phyloP scores from a whole-genome alignment of 192 early-diverging fungal species.

The Rhizoclosmatium sp. region DNA sequence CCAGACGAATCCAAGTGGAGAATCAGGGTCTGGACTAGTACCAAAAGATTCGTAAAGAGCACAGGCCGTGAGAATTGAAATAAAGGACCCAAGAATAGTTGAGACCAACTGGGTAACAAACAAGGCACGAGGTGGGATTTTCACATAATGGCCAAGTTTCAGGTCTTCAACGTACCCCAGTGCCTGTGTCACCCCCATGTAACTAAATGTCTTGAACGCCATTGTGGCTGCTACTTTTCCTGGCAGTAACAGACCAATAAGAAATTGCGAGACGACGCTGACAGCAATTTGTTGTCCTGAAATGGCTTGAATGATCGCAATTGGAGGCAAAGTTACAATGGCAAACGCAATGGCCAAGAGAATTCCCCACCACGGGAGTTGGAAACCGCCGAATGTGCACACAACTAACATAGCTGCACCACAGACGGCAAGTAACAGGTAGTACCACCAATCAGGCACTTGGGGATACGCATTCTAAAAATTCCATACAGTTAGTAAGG shows the following conservation, averaged over 20 bases:
- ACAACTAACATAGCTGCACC: background rate
- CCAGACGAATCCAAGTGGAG: slow-evolving; percentile 21
- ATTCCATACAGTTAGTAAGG: slow-evolving; percentile 1
- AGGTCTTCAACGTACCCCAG: slow-evolving; percentile 74
- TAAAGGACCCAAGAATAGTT: slow-evolving; percentile 63
- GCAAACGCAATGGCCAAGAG: slow-evolving; percentile 38
- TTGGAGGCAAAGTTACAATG: slow-evolving; percentile 41
- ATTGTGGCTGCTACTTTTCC: slow-evolving; percentile 84
- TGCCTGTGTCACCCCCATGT: slow-evolving; percentile 80
- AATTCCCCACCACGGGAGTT: slow-evolving; percentile 80
- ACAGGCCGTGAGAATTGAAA: slow-evolving; percentile 45
- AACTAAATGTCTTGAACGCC: slow-evolving; percentile 86
- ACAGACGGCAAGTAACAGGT: slow-evolving; percentile 48
- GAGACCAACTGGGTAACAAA: slow-evolving; percentile 65
- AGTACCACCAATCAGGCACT: slow-evolving; percentile 72
- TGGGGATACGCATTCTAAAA: slow-evolving; percentile 62
- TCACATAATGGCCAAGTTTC: slow-evolving; percentile 83
- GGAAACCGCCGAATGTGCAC: slow-evolving; percentile 52
- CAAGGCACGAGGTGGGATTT: slow-evolving; percentile 72
- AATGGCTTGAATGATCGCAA: slow-evolving; percentile 85
- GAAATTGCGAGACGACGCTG: slow-evolving; percentile 87
- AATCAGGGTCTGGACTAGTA: slow-evolving; percentile 4
- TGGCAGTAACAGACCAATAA: slow-evolving; percentile 81
- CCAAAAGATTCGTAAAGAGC: slow-evolving; percentile 19
- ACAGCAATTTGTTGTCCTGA: slow-evolving; percentile 81